Base-by-base conservation (phyloP, 208 protist species). In the Leishmania tarentolae region DNA sequence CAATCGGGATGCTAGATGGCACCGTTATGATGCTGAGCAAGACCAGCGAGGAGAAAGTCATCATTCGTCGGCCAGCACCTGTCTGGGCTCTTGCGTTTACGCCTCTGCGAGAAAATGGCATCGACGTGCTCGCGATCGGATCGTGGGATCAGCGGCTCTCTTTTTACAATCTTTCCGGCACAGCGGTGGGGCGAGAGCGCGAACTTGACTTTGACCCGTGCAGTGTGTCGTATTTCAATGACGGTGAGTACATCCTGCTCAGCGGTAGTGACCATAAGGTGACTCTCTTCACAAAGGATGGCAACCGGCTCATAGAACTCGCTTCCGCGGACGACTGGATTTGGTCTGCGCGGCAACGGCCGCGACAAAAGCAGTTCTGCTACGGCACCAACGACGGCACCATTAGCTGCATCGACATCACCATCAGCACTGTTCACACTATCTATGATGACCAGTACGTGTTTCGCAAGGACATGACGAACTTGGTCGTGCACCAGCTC, bases 371-470 rank as follows among this genome's bases (percentile, higher is more conserved):
- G 40, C 92, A 94, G 78, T 86, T 98, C 76, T 95, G 93, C 69
- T 90, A 96, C 71, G 94, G 93, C 73, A 96, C 93, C 56, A 98
- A 99, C 85, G 92, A 98, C 79, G 98, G 98, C 46, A 89, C 79
- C 46, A 88, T 99, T 65, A 92, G 89, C 71, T 87, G 91, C 78
- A 91, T 98, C 79, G 91, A 99, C 77, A 88, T 99, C 52, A 65
- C 83, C 47, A 90, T 98, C 77, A 91, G 82, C 24, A 97, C 96
- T 2, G 96, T 99, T 28, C 98, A 99, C 79, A 92, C 96, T 82
- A 93, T 99, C 72, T 99, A 99, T 83, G 80, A 94, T 65, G 97
- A 99, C 81, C 93, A 98, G 76, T 99, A 99, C 88, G 97, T 99
- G 17, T 98, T 92, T 81, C 92, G 98, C 52, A 97, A 99, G 31